A percentile compares a stretch with the other conserved stretches of the same genome.
Evolutionary conservation across 768 basidiomycete genomes (phyloP).

Genomic region (Pleurotus cornucopiae): DNA sequence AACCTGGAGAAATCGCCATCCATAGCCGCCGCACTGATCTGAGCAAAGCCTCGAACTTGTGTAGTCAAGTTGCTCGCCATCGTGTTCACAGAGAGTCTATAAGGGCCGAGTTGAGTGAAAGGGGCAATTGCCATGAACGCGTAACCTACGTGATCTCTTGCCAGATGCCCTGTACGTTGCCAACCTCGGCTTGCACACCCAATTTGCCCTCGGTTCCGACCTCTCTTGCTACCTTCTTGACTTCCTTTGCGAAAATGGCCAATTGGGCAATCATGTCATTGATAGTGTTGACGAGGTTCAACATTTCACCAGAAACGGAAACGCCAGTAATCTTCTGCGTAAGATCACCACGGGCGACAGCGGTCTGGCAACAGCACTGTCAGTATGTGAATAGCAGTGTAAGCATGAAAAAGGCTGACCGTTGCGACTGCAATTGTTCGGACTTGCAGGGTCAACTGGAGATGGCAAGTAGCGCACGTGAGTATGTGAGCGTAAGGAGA

Average conservation of each 20-base stretch:
- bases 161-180: conserved; percentile 96
- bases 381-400: background rate
- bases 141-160: conserved; percentile 88
- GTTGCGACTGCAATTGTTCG: conserved; percentile 91
- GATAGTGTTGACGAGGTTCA: conserved; percentile 95
- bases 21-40: conserved; percentile 96
- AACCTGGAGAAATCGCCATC: conserved; percentile 98
- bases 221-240: conserved; percentile 94
- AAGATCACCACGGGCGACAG: conserved; percentile 90
- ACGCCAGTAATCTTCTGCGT: conserved; percentile 91
- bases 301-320: conserved; percentile 90
- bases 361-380: conserved; percentile 40
- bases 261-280: conserved; percentile 72
- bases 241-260: conserved; percentile 52
- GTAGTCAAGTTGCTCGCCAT: conserved; percentile 96
- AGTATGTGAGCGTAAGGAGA: background rate
- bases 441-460: conserved; percentile 84
- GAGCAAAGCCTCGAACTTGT: conserved; percentile 97
- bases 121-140: background rate
- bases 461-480: background rate
- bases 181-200: conserved; percentile 95
- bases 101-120: background rate
- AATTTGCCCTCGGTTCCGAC: conserved; percentile 97
- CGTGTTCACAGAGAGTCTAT: conserved; percentile 88
- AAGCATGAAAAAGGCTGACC: conserved; percentile 36